Conservation (phyloP, 2,329 filamentous ascomycete genomes). For the Colletotrichum plurivorum region DNA sequence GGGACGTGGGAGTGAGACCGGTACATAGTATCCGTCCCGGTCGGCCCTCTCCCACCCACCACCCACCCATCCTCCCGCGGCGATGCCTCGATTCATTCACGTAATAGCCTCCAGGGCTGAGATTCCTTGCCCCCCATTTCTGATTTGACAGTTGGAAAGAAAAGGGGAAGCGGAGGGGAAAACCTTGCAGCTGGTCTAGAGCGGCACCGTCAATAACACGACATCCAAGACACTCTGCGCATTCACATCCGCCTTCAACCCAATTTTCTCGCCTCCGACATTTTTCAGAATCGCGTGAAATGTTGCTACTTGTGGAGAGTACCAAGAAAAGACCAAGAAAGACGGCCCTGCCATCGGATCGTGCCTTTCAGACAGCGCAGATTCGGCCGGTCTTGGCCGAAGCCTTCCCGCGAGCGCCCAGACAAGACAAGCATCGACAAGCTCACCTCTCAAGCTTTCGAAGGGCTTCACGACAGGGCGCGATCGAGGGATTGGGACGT, state of each 20-base stretch:
- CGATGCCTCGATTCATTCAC: slow-evolving; percentile 23
- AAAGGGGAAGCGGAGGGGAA: too few relatives aligned
- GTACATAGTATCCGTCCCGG: not conserved
- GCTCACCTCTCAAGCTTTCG: slow-evolving; percentile 17
- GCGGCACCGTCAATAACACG: slow-evolving; percentile 1
- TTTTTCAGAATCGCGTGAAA: slow-evolving; percentile 28
- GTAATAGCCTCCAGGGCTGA: slow-evolving; percentile 15
- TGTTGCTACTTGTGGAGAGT: slow-evolving; percentile 28
- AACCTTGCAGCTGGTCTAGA: not conserved
- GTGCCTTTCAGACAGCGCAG: not conserved
- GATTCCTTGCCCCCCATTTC: not conserved
- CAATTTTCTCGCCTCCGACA: slow-evolving; percentile 9
- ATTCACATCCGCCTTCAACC: not conserved
- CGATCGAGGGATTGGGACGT: not conserved
- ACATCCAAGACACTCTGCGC: slow-evolving; percentile 20
- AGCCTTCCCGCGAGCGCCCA: slow-evolving; percentile 22
- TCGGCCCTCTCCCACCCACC: not conserved
- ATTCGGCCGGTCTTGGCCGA: slow-evolving; percentile 1
- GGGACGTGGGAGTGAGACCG: slow-evolving; percentile 14
- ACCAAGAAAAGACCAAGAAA: slow-evolving; percentile 28
- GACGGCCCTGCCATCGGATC: not conserved
- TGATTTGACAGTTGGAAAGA: not conserved
- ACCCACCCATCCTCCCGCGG: not conserved
- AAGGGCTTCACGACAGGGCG: too few relatives aligned
- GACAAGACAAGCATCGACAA: slow-evolving; percentile 33